Percentiles rank a stretch among this genome's conserved stretches.
phyloP scores from a whole-genome alignment of 1,284 basidiomycete species.

The Cryptococcus sp. region DNA sequence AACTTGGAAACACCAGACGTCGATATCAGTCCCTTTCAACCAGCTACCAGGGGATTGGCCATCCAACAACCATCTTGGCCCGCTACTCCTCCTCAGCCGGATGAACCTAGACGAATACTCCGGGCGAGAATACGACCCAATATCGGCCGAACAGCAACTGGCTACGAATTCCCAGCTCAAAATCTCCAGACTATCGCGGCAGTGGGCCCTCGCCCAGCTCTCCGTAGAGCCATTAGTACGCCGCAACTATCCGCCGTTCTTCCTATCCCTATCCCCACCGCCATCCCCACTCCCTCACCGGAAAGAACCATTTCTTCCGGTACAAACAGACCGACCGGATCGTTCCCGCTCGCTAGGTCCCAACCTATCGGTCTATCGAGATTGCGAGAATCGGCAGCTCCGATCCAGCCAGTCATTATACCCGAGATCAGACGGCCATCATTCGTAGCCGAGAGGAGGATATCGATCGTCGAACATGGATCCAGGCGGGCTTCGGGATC shows the following conservation, averaged over 20 bases:
- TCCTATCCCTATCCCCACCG: too few relatives aligned
- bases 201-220: neutral
- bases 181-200: neutral
- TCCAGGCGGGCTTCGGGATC: slow-evolving; percentile 2
- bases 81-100: slow-evolving; percentile 3
- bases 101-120: neutral
- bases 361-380: slow-evolving; percentile 24
- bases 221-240: slow-evolving; percentile 12
- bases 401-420: too few relatives aligned
- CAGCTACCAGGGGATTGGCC: too few relatives aligned
- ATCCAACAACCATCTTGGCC: too few relatives aligned
- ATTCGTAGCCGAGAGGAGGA: slow-evolving; percentile 10
- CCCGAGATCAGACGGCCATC: slow-evolving; percentile 6
- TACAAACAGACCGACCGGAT: slow-evolving; percentile 15
- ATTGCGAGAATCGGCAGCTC: slow-evolving; percentile 15
- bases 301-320: too few relatives aligned
- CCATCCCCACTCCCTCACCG: slow-evolving; percentile 16
- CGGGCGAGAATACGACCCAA: neutral
- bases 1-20: slow-evolving; percentile 7
- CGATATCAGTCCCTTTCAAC: slow-evolving; percentile 15
- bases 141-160: too few relatives aligned
- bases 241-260: slow-evolving; percentile 9
- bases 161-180: neutral
- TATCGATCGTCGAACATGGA: slow-evolving; percentile 15
- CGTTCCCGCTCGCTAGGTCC: slow-evolving; percentile 21